phyloP scores from a whole-genome alignment of 2,329 filamentous ascomycete genomes.

The Nemania sp. region DNA sequence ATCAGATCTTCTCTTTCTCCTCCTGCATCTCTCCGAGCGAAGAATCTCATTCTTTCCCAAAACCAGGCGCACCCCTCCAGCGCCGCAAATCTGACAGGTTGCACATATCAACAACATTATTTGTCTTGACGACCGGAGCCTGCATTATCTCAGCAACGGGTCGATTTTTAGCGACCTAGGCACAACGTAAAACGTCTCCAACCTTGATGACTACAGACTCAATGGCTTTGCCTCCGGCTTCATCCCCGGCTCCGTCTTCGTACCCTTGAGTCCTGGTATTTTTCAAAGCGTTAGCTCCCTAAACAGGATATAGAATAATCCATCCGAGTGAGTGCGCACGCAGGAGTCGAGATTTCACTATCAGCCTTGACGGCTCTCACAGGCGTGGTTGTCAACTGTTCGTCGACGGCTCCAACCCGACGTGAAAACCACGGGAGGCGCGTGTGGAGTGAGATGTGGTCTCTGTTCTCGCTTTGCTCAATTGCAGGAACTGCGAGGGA shows the following conservation, averaged over 20 bases:
- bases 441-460: slow-evolving; percentile 13
- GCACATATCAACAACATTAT: slow-evolving; percentile 12
- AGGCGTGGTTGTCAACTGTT: no score
- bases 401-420: slow-evolving; percentile 16
- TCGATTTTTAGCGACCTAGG: slow-evolving; percentile 6
- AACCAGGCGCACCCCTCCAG: slow-evolving; percentile 7
- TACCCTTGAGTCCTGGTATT: no score
- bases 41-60: not conserved
- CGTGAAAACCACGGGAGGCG: slow-evolving; percentile 15
- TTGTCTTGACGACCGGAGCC: slow-evolving; percentile 14
- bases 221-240: not conserved
- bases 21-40: not conserved
- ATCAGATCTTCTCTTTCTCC: no score
- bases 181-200: slow-evolving; percentile 16
- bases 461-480: no score
- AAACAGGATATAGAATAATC: slow-evolving; percentile 15
- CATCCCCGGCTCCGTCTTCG: slow-evolving; percentile 1
- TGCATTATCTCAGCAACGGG: slow-evolving; percentile 15
- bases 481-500: no score
- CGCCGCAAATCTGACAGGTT: slow-evolving; percentile 10
- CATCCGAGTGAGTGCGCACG: slow-evolving; percentile 14
- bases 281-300: slow-evolving; percentile 19
- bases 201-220: slow-evolving; percentile 13
- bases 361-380: slow-evolving; percentile 18
- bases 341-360: slow-evolving; percentile 14